phyloP scores from a whole-genome alignment of 1,284 basidiomycete genomes.

The Trametes sp. region DNA sequence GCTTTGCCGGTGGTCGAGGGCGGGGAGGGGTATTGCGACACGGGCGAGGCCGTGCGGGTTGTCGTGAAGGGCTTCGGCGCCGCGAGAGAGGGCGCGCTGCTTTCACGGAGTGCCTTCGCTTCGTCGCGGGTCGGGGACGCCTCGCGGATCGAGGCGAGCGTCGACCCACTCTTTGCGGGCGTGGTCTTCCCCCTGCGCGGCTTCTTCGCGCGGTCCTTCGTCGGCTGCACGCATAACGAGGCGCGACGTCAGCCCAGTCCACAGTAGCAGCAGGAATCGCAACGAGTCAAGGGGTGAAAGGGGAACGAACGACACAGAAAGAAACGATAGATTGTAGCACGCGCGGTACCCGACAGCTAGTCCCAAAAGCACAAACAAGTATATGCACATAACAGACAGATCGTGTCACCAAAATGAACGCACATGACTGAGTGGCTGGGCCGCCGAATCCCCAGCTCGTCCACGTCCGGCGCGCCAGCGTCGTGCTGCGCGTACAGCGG shows the following conservation, averaged over 20 bases:
- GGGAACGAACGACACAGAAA: constrained; percentile 28
- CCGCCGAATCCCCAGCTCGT: constrained; percentile 65
- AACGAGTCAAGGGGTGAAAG: constrained; percentile 28
- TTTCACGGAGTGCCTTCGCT: neutral
- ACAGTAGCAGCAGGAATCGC: constrained; percentile 10
- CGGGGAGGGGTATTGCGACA: constrained; percentile 22
- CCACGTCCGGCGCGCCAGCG: constrained; percentile 46
- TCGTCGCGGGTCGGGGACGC: constrained; percentile 20
- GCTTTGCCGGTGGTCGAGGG: constrained; percentile 20
- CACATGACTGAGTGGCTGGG: constrained; percentile 81
- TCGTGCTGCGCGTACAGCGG: constrained; percentile 35
- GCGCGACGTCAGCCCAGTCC: constrained; percentile 34
- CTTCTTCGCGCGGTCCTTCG: constrained; percentile 71
- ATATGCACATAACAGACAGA: too few relatives aligned
- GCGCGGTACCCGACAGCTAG: neutral
- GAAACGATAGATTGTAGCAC: constrained; percentile 24
- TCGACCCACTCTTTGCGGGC: constrained; percentile 15
- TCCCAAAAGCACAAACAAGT: constrained; percentile 23
- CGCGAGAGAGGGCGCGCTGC: constrained; percentile 5
- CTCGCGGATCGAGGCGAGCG: constrained; percentile 24
- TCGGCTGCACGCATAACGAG: constrained; percentile 56
- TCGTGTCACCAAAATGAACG: constrained; percentile 81
- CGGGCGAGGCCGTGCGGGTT: constrained; percentile 15
- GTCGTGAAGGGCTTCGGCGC: constrained; percentile 8
- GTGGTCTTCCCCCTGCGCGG: constrained; percentile 58